Evolutionary conservation across 1,284 basidiomycete genomes (phyloP), one percentile per base, ranked within the genome.

Genomic region (Sanghuangporus baumii): DNA sequence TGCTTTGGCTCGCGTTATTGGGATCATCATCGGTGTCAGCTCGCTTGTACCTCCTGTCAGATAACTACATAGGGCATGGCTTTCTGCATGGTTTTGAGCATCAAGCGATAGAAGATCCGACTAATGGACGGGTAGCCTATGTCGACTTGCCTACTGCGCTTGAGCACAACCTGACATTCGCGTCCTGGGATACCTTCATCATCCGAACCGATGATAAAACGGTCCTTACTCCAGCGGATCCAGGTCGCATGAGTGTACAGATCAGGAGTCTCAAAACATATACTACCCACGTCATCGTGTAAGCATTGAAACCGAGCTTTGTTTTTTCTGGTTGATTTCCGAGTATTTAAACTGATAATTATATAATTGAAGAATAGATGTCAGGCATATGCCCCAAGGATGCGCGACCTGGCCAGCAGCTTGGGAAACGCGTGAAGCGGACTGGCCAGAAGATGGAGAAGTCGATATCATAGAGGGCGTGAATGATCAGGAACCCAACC

Each of bases 331-430:
- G 20, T 57, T 55, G 23, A 52, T n/a, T 6, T 11, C 31, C 2
- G 23, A 14, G 20, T n/a, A 50, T n/a, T n/a, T 6, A 6, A 23
- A 26, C n/a, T 55, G 34, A 57, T 34, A 14, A 36, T 7, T 36
- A 1, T 54, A 14, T 11, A 51, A 20, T 31, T 43, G n/a, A 36
- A 75, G 74, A 18, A 72, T 77, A 51, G 68, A 76, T 43, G 69
- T 76, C 36, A 41, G 41, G 0, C 81, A 81, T 64, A 82, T 82
- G 78, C 80, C 88, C 2, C 75, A 84, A 69, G 87, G 87, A 20
- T 88, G 87, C 66, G 84, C 80, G 84, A 75, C 74, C 5, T 77
- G 75, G 75, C 75, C 76, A 14, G 82, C 84, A 3, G 71, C 81
- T 26, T 76, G 75, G 76, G 75, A 76, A 66, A 69, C 72, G 1